Conservation (phyloP, 331 rosid species). For the Prunus yedoensis region DNA sequence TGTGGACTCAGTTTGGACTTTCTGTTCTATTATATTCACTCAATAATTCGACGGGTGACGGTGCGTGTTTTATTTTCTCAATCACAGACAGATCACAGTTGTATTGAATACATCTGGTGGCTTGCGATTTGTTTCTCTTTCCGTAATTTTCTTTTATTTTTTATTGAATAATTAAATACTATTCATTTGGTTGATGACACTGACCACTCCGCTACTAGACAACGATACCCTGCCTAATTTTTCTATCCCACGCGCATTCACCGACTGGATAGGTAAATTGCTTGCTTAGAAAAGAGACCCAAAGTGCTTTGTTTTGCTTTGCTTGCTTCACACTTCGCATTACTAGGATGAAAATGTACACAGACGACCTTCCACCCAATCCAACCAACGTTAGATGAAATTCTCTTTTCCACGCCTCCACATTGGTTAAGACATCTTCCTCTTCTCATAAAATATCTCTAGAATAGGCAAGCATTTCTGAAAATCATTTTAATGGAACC, state of each 20-base stretch:
- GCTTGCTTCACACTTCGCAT: neutral
- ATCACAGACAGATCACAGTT: neutral
- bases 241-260: neutral
- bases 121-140: slow-evolving; percentile 21
- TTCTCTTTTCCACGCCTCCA: neutral
- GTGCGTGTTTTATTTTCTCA: neutral
- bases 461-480: too few relatives aligned
- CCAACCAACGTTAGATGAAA: neutral
- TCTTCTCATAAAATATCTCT: neutral
- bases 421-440: neutral
- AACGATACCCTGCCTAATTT: slow-evolving; percentile 46
- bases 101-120: slow-evolving; percentile 21
- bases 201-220: slow-evolving; percentile 43
- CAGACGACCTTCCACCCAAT: neutral
- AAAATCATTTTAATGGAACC: too few relatives aligned
- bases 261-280: too few relatives aligned
- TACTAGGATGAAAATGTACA: neutral
- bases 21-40: neutral
- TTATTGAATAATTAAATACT: neutral
- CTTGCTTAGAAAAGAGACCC: neutral
- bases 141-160: neutral
- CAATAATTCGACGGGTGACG: neutral
- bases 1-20: slow-evolving; percentile 9
- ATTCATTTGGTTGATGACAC: slow-evolving; percentile 41
- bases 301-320: neutral